Evolutionary conservation across 495 filamentous ascomycete genomes (phyloP).

Genomic region (Hypoxylon fragiforme): DNA sequence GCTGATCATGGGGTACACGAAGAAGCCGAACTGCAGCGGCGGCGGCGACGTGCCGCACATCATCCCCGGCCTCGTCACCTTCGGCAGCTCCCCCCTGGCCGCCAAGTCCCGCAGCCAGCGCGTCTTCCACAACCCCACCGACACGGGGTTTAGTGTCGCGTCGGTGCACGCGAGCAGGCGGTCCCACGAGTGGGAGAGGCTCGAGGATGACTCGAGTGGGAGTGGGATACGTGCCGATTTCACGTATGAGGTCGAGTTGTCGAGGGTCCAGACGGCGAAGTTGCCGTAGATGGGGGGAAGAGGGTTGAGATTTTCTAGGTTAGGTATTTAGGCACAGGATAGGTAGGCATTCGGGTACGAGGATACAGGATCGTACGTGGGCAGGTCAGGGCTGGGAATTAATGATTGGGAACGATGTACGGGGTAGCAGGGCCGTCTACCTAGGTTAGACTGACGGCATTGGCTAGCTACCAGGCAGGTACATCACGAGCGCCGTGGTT

Average conservation of each 20-base stretch:
- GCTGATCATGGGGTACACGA: constrained; percentile 6
- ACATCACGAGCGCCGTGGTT: too few species aligned
- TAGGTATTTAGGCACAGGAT: too few species aligned
- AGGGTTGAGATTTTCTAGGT: too few species aligned
- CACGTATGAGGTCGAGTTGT: constrained; percentile 20
- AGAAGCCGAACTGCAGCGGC: constrained; percentile 49
- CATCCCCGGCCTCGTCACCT: constrained; percentile 39
- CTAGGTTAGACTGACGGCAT: too few species aligned
- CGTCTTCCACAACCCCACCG: constrained; percentile 15
- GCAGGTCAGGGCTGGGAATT: too few species aligned
- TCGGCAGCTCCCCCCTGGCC: constrained; percentile 30
- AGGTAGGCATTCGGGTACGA: too few species aligned
- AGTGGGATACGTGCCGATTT: constrained; percentile 13
- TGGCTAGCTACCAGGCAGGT: too few species aligned
- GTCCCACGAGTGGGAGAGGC: constrained; percentile 16
- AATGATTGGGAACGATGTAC: too few species aligned
- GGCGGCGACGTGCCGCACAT: too few species aligned
- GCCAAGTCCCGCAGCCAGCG: constrained; percentile 1
- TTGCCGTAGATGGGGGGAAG: background rate
- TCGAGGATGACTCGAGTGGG: constrained; percentile 2
- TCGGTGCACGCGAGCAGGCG: constrained; percentile 8
- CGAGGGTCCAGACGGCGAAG: background rate
- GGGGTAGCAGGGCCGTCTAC: too few species aligned
- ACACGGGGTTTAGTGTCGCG: constrained; percentile 9
- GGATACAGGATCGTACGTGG: too few species aligned